These are phyloP conservation scores for Aspergillus flavus DNA, from an alignment of 2,329 filamentous ascomycete species.

Conservation along the genomic window DNA sequence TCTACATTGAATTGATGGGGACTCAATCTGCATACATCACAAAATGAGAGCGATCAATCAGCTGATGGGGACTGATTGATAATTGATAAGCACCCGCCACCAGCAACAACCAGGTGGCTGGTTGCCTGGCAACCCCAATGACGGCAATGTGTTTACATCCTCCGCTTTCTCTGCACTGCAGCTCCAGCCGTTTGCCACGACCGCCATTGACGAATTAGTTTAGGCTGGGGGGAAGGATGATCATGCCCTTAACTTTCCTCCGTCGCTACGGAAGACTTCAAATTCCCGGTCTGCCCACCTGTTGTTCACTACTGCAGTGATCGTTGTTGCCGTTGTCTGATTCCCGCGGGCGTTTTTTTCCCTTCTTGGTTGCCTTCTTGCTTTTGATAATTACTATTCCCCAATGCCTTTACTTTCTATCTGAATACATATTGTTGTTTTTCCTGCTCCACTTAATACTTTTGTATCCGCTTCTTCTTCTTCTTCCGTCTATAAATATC, in stretches of 20 bases:
- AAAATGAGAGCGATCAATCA: slow-evolving; percentile 1
- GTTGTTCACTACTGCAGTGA: slow-evolving; percentile 15
- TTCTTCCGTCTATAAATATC: slow-evolving; percentile 1
- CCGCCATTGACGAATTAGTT: slow-evolving; percentile 23
- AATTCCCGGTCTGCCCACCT: slow-evolving; percentile 30
- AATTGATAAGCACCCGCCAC: neutral
- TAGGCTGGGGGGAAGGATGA: slow-evolving; percentile 20
- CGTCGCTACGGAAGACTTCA: slow-evolving; percentile 28
- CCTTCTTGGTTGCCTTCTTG: slow-evolving; percentile 7
- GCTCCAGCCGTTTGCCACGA: slow-evolving; percentile 24
- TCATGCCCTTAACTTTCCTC: slow-evolving; percentile 30
- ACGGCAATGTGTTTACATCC: slow-evolving; percentile 38
- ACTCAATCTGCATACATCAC: neutral
- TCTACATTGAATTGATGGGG: neutral
- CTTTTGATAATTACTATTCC: slow-evolving; percentile 8
- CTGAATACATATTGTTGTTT: slow-evolving; percentile 5
- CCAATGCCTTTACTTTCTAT: slow-evolving; percentile 9
- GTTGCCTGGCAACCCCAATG: slow-evolving; percentile 38
- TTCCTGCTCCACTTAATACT: slow-evolving; percentile 11
- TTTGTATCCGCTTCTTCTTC: slow-evolving; percentile 2
- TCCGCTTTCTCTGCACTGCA: slow-evolving; percentile 18
- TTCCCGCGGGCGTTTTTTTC: slow-evolving; percentile 14
- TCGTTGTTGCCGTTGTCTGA: slow-evolving; percentile 18
- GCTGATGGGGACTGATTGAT: neutral
- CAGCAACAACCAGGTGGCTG: neutral